Conservation (phyloP, 495 filamentous ascomycete species). For the Penicillium pulvis region DNA sequence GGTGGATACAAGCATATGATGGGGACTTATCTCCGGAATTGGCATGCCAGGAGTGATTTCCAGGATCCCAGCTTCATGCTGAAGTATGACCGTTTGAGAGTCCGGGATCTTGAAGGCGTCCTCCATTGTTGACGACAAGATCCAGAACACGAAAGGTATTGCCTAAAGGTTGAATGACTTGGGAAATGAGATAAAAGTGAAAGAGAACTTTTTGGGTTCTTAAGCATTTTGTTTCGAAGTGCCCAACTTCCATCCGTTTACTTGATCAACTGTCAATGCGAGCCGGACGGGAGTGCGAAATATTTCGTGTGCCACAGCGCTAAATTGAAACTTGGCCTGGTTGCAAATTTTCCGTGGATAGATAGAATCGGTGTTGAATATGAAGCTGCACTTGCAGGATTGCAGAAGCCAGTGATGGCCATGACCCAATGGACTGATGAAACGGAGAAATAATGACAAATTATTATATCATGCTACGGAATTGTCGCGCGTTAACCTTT, state of each 20-base stretch:
- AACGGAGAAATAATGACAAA: too few species aligned
- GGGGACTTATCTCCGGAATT: slow-evolving; percentile 23
- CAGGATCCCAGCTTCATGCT: slow-evolving; percentile 24
- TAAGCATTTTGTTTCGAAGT: not conserved
- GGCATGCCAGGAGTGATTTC: slow-evolving; percentile 19
- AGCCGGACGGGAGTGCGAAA: too few species aligned
- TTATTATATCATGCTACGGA: too few species aligned
- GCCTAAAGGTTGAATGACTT: not conserved
- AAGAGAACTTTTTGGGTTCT: too few species aligned
- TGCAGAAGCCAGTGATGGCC: not conserved
- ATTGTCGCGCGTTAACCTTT: too few species aligned
- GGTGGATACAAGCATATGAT: slow-evolving; percentile 33
- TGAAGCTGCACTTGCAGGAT: not conserved
- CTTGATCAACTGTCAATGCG: not conserved
- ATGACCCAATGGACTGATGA: not conserved
- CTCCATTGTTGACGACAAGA: not conserved
- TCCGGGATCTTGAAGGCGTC: not conserved
- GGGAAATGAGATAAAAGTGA: not conserved
- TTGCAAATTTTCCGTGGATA: not conserved
- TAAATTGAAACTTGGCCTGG: not conserved
- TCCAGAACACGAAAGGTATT: not conserved
- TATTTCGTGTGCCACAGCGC: not conserved
- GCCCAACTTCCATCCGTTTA: not conserved
- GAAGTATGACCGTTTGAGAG: slow-evolving; percentile 24
- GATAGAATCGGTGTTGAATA: not conserved